Conservation (phyloP, 169 alveolate genomes). For the Cryptosporidium ubiquitum region DNA sequence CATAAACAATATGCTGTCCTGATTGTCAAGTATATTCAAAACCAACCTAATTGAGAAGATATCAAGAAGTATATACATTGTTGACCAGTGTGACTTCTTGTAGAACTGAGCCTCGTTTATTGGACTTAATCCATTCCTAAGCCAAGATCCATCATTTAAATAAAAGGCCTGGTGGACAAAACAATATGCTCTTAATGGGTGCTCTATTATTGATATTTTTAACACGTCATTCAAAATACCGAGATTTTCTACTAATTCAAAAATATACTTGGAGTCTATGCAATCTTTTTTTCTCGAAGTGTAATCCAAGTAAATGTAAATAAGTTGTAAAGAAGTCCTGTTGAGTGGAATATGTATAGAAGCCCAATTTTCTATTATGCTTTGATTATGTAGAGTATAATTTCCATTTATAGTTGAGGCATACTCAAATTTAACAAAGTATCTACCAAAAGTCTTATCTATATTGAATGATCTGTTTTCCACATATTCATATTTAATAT, state of each 20-base stretch:
- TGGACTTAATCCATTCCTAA: slow-evolving; percentile 33
- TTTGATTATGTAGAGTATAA: background rate
- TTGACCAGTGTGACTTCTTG: slow-evolving; percentile 61
- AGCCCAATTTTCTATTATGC: background rate
- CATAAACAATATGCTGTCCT: background rate
- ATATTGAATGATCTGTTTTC: background rate
- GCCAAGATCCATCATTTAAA: background rate
- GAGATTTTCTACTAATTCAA: background rate
- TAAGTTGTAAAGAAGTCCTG: slow-evolving; percentile 13
- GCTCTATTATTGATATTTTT: slow-evolving; percentile 21
- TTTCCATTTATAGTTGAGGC: background rate
- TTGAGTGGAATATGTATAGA: slow-evolving; percentile 57
- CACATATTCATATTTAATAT: background rate
- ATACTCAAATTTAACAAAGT: background rate
- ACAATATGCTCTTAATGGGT: slow-evolving; percentile 51
- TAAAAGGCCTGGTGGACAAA: slow-evolving; percentile 49
- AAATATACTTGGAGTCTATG: background rate
- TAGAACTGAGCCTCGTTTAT: slow-evolving; percentile 62
- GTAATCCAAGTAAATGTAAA: slow-evolving; percentile 18
- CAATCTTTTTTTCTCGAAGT: background rate
- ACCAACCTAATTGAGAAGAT: slow-evolving; percentile 19
- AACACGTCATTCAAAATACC: slow-evolving; percentile 17
- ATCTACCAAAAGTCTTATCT: background rate
- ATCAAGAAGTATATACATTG: slow-evolving; percentile 33
- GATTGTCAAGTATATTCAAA: background rate